These are phyloP conservation scores for Tricholoma sp. DNA, from an alignment of 768 basidiomycete genomes.

Conservation along the genomic window DNA sequence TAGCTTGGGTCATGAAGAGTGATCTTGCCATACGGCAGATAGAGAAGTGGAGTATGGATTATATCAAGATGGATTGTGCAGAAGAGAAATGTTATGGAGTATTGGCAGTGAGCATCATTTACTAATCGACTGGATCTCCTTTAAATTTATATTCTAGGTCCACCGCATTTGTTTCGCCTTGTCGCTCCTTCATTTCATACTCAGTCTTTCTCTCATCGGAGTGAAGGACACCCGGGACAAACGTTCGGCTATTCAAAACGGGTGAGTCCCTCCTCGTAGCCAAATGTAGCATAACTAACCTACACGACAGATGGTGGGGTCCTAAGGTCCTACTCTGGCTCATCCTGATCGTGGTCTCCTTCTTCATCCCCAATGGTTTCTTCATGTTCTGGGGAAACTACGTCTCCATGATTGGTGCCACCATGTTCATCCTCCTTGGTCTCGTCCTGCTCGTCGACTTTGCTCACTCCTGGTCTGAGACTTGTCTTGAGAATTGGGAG, in stretches of 20 bases:
- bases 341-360: slow-evolving; percentile 71
- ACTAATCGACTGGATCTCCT: background rate
- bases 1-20: slow-evolving; percentile 97
- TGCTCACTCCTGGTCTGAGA: slow-evolving; percentile 98
- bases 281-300: slow-evolving; percentile 2
- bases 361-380: slow-evolving; percentile 95
- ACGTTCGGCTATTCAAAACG: slow-evolving; percentile 94
- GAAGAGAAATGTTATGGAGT: slow-evolving; percentile 95
- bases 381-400: slow-evolving; percentile 99
- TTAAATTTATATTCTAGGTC: slow-evolving; percentile 41
- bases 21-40: slow-evolving; percentile 81
- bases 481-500: slow-evolving; percentile 95
- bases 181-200: slow-evolving; percentile 78
- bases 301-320: slow-evolving; percentile 85
- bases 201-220: slow-evolving; percentile 76
- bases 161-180: slow-evolving; percentile 97
- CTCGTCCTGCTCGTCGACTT: slow-evolving; percentile 97
- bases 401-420: slow-evolving; percentile 84
- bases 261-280: slow-evolving; percentile 41
- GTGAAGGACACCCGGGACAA: slow-evolving; percentile 89
- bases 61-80: slow-evolving; percentile 96
- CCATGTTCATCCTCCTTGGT: slow-evolving; percentile 93
- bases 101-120: slow-evolving; percentile 65
- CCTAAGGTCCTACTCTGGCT: slow-evolving; percentile 92
- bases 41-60: slow-evolving; percentile 91